Evolutionary conservation across 768 basidiomycete genomes (phyloP).

Genomic region (Terana coerulea): DNA sequence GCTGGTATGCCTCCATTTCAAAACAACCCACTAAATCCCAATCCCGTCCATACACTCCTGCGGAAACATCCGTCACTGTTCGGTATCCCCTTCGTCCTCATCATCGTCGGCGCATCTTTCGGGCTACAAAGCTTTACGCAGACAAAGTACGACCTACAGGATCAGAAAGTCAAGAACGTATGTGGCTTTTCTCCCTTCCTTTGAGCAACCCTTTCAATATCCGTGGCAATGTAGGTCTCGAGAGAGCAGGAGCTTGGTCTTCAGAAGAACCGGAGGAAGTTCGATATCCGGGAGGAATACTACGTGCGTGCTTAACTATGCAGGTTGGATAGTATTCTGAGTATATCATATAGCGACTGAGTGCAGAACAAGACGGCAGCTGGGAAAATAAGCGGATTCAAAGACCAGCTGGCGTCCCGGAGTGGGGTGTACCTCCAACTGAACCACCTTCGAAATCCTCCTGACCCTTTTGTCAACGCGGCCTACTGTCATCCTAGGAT

Average conservation of each 20-base stretch:
- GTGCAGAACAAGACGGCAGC: constrained; percentile 56
- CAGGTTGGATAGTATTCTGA: background rate
- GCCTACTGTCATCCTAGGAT: too few species aligned
- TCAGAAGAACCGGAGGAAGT: constrained; percentile 66
- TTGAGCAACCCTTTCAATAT: background rate
- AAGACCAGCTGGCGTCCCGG: constrained; percentile 83
- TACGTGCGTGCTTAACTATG: constrained; percentile 60
- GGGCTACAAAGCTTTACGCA: constrained; percentile 81
- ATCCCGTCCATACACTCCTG: constrained; percentile 39
- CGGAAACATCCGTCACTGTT: constrained; percentile 69
- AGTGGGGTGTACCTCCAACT: constrained; percentile 86
- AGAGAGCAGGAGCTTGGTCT: constrained; percentile 78
- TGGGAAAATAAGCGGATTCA: constrained; percentile 88
- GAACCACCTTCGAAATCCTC: constrained; percentile 36
- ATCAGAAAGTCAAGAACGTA: constrained; percentile 72
- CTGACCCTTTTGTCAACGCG: too few species aligned
- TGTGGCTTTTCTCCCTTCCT: background rate
- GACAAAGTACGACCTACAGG: constrained; percentile 86
- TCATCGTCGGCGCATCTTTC: constrained; percentile 86
- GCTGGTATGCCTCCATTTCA: constrained; percentile 51
- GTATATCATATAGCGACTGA: constrained; percentile 51
- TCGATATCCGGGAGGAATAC: constrained; percentile 95
- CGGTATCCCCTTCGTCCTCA: constrained; percentile 80
- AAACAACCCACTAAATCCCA: constrained; percentile 41
- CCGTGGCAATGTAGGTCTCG: constrained; percentile 45